Evolutionary conservation across 441 rosid species (phyloP), one percentile per base, ranked within the genome.

Genomic region (Erodium trifolium): DNA sequence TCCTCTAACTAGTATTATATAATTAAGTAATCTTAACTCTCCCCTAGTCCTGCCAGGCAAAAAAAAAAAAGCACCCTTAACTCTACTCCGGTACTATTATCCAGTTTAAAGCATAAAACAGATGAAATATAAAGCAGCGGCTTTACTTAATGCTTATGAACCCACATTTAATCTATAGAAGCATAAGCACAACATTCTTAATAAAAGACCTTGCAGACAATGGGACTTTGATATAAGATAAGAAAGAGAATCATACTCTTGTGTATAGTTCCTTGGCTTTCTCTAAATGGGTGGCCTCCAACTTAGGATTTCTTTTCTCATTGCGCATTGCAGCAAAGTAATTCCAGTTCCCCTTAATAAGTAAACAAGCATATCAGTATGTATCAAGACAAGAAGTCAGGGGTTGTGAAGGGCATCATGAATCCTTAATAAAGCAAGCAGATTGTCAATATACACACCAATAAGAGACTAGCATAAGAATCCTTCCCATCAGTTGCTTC

Each of bases 201-300:
- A 34, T 67, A 66, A 63, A 62, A 49, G 19, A 65, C 62, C 31
- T 12, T 60, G 63, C 55, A 19, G 51, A 62, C 18, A 27, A 34
- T 41, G 49, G 43, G 65, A 59, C 18, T 47, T 55, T 68, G 53
- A 8, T 43, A 76, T 55, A 62, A 51, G 67, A 60, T 73, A 66
- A 59, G 66, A 64, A 71, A 76, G 23, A 60, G 70, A 74, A 75
- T 45, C 89, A 59, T 88, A 95, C 99, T 80, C 79, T 88, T 47
- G 97, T 89, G 75, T 87, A 95, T 27, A 92, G 92, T 85, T 95
- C 97, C 88, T 90, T 90, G 71, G 99, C 95, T 79, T 95, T 95
- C 79, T 95, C 99, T 85, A 95, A 81, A 81, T 95, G 99, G 39
- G 99, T 92, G 69, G 96, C 98, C 85, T 95, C 99, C 87, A 92